A percentile compares a stretch with the other conserved stretches of the same genome.
Evolutionary conservation across 2,329 filamentous ascomycete genomes (phyloP).

Genomic region (Ustilaginoidea virens): DNA sequence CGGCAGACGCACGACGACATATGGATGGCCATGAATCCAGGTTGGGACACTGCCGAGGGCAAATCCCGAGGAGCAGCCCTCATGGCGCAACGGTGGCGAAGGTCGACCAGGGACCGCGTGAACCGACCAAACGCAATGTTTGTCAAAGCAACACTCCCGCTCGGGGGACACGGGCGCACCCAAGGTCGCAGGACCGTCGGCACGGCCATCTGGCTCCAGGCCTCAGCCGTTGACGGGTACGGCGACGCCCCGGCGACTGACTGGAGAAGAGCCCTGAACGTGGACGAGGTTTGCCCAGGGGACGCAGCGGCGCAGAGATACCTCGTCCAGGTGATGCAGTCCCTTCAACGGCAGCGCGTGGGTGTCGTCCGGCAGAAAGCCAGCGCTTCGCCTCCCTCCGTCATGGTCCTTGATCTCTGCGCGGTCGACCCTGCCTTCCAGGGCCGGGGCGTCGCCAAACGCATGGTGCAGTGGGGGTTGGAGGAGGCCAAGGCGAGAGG

Average conservation of each 20-base stretch:
- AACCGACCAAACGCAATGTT: slow-evolving; percentile 35
- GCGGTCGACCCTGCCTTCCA: slow-evolving; percentile 38
- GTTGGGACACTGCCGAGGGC: slow-evolving; percentile 36
- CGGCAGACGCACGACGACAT: slow-evolving; percentile 32
- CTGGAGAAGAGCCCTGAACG: slow-evolving; percentile 13
- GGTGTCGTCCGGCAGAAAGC: slow-evolving; percentile 26
- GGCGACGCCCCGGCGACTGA: slow-evolving; percentile 25
- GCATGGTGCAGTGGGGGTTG: slow-evolving; percentile 31
- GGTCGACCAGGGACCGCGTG: slow-evolving; percentile 21
- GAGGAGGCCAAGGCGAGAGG: slow-evolving; percentile 24
- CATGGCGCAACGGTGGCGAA: slow-evolving; percentile 25
- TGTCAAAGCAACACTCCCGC: slow-evolving; percentile 34
- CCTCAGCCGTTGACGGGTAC: slow-evolving; percentile 29
- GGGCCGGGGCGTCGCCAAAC: slow-evolving; percentile 27
- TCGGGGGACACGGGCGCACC: too few relatives aligned
- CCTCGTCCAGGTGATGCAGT: slow-evolving; percentile 24
- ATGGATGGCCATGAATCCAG: slow-evolving; percentile 35
- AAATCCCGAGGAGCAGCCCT: slow-evolving; percentile 18
- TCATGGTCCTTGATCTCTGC: slow-evolving; percentile 34
- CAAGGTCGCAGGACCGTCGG: slow-evolving; percentile 26
- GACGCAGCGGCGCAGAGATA: slow-evolving; percentile 30
- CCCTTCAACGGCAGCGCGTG: slow-evolving; percentile 27
- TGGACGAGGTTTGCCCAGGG: slow-evolving; percentile 24
- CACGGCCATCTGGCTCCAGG: slow-evolving; percentile 38
- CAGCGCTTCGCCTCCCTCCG: slow-evolving; percentile 21